phyloP scores from a whole-genome alignment of 208 protist genomes.

The Hexamita inflata region DNA sequence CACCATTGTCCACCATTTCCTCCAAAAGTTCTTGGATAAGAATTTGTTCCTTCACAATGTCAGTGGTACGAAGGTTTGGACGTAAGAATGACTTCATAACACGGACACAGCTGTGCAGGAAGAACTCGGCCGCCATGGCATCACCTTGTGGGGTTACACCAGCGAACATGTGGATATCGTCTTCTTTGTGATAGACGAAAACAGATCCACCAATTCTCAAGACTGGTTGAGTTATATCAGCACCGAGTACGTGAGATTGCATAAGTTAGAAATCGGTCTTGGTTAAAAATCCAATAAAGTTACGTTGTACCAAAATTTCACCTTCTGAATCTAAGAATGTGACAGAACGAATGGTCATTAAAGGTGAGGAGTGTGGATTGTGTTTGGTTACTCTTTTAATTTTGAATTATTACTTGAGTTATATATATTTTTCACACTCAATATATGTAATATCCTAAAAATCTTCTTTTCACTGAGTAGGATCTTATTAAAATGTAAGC shows the following conservation, averaged over 20 bases:
- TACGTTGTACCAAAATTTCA: background rate
- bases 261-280: background rate
- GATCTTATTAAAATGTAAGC: too few relatives aligned
- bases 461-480: too few relatives aligned
- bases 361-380: too few relatives aligned
- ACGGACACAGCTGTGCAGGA: background rate
- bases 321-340: background rate
- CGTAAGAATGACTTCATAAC: background rate
- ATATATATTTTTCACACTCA: too few relatives aligned
- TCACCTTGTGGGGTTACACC: background rate
- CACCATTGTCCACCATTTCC: constrained; percentile 20
- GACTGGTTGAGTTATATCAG: background rate
- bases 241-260: background rate
- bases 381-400: too few relatives aligned
- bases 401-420: too few relatives aligned
- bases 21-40: constrained; percentile 17
- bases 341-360: too few relatives aligned
- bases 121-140: background rate
- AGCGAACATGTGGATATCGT: background rate
- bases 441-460: too few relatives aligned
- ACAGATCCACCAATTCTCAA: background rate
- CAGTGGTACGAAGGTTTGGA: background rate
- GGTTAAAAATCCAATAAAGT: background rate
- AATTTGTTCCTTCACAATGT: background rate
- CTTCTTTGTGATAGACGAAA: background rate